Base-by-base conservation (phyloP, 2,329 filamentous ascomycete species). In the Beauveria rudraprayagi region DNA sequence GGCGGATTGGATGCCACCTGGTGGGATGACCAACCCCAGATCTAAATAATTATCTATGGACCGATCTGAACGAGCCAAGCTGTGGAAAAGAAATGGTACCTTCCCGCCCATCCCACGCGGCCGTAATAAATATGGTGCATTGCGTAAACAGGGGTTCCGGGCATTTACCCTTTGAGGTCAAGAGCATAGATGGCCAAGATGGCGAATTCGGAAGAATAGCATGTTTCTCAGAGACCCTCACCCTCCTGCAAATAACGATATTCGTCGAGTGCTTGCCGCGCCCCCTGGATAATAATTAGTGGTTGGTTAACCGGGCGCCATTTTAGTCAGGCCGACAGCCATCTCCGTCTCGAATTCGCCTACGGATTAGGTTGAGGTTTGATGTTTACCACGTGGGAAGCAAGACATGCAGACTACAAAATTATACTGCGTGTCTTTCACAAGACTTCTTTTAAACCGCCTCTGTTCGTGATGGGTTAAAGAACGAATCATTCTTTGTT, bases 311-410 rank as follows among this genome's bases (percentile, higher is more conserved):
- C 34, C 44, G 16, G 17, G 28, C n/a, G 14, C 24, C 24, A 41
- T 41, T 55, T 24, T 46, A n/a, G 41, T 22, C 56, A 51, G 14
- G 30, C n/a, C 28, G n/a, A 48, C n/a, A 24, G 53, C n/a, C 28
- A 19, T 22, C n/a, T 26, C 43, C 7, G 5, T 19, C n/a, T 9
- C 22, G 26, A 28, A 17, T 24, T 46, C 4, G 54, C 46, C 19
- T 30, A 22, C 22, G 22, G 22, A 22, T 22, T 22, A 26, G n/a
- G 56, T 58, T 43, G 56, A 51, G 16, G 6, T 3, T 41, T 60
- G 37, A 48, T 19, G 22, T 52, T 44, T 26, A 46, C 24, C 57
- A 60, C 56, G 56, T 47, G 57, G 57, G 40, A 60, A 60, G 34
- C 57, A 37, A 53, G 56, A 53, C 56, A 59, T 59, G 56, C 56